Conservation (phyloP, 83 land plant genomes). For the Diphasiastrum complanatum region DNA sequence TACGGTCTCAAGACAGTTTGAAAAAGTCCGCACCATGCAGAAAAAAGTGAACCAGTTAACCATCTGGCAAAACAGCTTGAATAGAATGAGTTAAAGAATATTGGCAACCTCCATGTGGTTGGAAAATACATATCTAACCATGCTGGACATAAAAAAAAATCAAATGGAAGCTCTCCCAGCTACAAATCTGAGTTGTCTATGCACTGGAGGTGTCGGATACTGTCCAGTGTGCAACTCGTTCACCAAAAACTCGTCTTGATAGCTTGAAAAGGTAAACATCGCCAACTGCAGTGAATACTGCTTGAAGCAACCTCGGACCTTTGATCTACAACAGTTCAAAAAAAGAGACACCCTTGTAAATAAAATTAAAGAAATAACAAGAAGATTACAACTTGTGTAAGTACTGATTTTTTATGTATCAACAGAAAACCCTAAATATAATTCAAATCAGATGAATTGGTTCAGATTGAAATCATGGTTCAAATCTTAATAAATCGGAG, state of each 20-base stretch:
- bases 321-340: conserved; percentile 40
- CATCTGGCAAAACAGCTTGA: conserved; percentile 74
- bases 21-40: conserved; percentile 76
- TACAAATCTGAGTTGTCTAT: too few relatives aligned
- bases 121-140: not conserved
- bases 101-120: not conserved
- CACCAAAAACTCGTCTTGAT: conserved; percentile 49
- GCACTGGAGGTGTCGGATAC: too few relatives aligned
- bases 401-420: too few relatives aligned
- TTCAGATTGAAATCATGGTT: too few relatives aligned
- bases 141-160: not conserved
- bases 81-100: not conserved
- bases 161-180: not conserved
- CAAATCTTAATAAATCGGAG: too few relatives aligned
- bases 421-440: too few relatives aligned
- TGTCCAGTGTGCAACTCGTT: conserved; percentile 64
- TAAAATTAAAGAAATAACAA: too few relatives aligned
- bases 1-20: conserved; percentile 85
- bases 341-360: too few relatives aligned
- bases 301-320: conserved; percentile 76
- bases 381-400: too few relatives aligned
- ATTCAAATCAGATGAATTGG: too few relatives aligned
- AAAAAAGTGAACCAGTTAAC: conserved; percentile 89
- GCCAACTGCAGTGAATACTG: conserved; percentile 78
- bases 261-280: conserved; percentile 84